Evolutionary conservation across 305 asterid species (phyloP), one percentile per base, ranked within the genome.

Genomic region (Fraxinus greggii): DNA sequence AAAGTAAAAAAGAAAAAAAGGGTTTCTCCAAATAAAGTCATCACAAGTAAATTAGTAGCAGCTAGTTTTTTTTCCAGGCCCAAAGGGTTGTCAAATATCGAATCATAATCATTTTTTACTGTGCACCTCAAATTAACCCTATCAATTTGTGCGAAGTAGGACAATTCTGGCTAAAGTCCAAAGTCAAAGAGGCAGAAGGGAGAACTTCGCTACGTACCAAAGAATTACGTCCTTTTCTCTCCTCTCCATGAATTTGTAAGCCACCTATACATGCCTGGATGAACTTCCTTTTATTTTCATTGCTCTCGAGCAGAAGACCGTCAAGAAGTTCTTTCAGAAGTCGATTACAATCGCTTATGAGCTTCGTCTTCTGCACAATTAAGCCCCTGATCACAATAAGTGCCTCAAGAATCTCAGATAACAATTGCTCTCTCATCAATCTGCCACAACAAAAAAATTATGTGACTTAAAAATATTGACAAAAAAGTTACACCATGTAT

Each of bases 201-300:
- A 75, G 75, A 48, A 81, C 80, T 61, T 29, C 76, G 83, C 61
- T 76, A 78, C 91, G 48, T 92, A 97, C 99, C 99, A 97, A 90
- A 67, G 97, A 93, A 80, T 90, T 88, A 54, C 98, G 97, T 31
- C 97, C 97, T 89, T 91, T 93, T 72, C 87, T 93, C 81, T 93
- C 98, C 83, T 93, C 96, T 84, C 94, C 92, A 61, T 95, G 97
- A 84, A 88, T 88, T 89, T 97, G 97, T 78, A 97, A 91, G 90
- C 99, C 98, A 85, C 90, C 91, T 83, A 95, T 89, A 89, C 99
- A 97, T 40, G 99, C 98, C 91, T 93, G 98, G 86, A 97, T 93
- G 81, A 97, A 97, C 89, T 92, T 98, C 72, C 93, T 88, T 86
- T 95, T 97, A 82, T 97, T 97, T 86, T 97, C 97, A 78, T 90